phyloP scores from a whole-genome alignment of 768 basidiomycete genomes.

The Psilocybe tampanensis region DNA sequence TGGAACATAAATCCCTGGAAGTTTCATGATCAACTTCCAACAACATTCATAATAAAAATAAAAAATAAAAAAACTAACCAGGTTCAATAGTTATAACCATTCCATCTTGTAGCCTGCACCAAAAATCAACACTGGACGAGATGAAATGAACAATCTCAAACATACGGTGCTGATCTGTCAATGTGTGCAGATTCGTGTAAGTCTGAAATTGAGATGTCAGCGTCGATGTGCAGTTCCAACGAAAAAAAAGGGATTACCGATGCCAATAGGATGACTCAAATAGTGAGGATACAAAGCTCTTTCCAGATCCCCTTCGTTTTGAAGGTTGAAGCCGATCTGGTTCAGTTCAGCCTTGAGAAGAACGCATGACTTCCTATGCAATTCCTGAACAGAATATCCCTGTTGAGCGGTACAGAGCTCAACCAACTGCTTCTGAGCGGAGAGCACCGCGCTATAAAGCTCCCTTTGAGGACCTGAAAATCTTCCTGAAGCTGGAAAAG shows the following conservation, averaged over 20 bases:
- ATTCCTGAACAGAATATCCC: conserved; percentile 64
- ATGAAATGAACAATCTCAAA: conserved; percentile 5
- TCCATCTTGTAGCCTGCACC: conserved; percentile 66
- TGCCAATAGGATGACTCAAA: conserved; percentile 89
- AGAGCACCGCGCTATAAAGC: conserved; percentile 79
- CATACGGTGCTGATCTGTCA: conserved; percentile 57
- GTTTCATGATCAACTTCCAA: no score
- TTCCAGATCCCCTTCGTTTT: conserved; percentile 56
- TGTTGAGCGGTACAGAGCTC: conserved; percentile 58
- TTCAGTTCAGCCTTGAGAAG: conserved; percentile 72
- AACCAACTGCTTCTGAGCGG: conserved; percentile 71
- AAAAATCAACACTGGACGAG: neutral
- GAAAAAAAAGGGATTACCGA: conserved; percentile 51
- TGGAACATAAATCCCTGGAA: conserved; percentile 84
- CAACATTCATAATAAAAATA: neutral
- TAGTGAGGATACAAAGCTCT: conserved; percentile 91
- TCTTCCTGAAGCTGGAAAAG: conserved; percentile 82
- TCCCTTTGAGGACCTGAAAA: conserved; percentile 83
- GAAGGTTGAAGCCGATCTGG: conserved; percentile 73
- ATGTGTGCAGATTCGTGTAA: conserved; percentile 81
- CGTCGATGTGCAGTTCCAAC: neutral
- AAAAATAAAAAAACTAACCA: conserved; percentile 40
- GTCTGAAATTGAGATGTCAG: conserved; percentile 47
- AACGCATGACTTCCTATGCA: conserved; percentile 75
- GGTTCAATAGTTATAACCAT: conserved; percentile 96